Conservation (phyloP, 1,284 basidiomycete species). For the Ustilago sp. region DNA sequence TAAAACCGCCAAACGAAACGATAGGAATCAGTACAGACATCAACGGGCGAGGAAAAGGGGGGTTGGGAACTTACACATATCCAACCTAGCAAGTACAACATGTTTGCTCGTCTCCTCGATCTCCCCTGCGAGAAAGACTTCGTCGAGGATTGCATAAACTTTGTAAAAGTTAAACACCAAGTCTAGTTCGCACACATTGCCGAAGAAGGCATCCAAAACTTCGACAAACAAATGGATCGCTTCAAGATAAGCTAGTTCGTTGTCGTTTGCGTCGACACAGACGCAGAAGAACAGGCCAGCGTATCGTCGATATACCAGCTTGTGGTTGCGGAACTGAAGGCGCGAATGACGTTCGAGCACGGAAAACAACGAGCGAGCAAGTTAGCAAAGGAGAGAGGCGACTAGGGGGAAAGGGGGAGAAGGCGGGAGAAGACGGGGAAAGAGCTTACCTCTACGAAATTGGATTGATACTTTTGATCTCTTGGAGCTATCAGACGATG, state of each 20-base stretch:
- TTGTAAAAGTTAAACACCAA: constrained; percentile 99
- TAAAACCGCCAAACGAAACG: neutral
- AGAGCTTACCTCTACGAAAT: constrained; percentile 92
- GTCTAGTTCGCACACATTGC: constrained; percentile 96
- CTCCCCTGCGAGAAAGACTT: constrained; percentile 98
- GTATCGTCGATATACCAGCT: constrained; percentile 73
- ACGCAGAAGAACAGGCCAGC: constrained; percentile 87
- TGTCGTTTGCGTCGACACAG: constrained; percentile 97
- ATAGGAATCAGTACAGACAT: neutral
- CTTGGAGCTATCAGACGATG: constrained; percentile 94
- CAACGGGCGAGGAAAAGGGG: neutral
- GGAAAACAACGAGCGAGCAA: no score
- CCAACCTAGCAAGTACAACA: constrained; percentile 88
- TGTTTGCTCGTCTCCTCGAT: constrained; percentile 98
- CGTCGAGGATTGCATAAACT: constrained; percentile 95
- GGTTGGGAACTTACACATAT: constrained; percentile 70
- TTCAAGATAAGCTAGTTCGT: constrained; percentile 95
- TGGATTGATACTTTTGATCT: constrained; percentile 98
- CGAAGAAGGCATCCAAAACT: constrained; percentile 96
- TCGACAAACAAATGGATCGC: constrained; percentile 98
- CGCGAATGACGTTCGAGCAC: neutral
- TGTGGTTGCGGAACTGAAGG: constrained; percentile 57
- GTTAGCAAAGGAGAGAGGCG: neutral
- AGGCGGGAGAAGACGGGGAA: neutral
- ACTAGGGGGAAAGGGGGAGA: neutral